Evolutionary conservation across 108 stramenopile species (phyloP), one percentile per base, ranked within the genome.

Genomic region (Nitzschia putrida): DNA sequence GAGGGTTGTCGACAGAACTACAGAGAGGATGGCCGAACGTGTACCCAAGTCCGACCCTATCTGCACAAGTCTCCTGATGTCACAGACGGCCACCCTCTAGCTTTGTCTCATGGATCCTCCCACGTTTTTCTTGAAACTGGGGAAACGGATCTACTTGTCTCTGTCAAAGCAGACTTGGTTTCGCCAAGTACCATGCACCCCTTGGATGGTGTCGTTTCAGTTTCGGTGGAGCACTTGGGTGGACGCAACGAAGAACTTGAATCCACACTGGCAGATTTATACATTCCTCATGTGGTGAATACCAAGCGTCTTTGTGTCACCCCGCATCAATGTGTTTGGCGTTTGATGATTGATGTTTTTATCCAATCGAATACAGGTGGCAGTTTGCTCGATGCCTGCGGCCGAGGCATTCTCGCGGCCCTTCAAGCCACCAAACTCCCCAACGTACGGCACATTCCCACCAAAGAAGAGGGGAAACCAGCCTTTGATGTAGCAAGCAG

Each of bases 161-260:
- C 79, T 37, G 84, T 91, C 73, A 83, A 84, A 63, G 89, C 87
- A 12, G 89, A 88, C 24, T 41, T 91, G 39, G 87, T 86, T 11
- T 66, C 68, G 54, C 89, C 89, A 13, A 71, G 83, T 7, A 72
- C 64, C 16, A 51, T 25, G 55, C 64, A 76, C 23, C 89, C 89
- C 6, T 18, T n/a, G 24, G 69, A 80, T 14, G 89, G 89, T 0
- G 68, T 84, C 0, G 58, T 88, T 11, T 84, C 85, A 58, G 38
- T 91, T 3, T 72, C 80, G 21, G 85, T 91, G 51, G 89, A 91
- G 73, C 20, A 63, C 72, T 11, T 68, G 80, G 21, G 39, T 3
- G 50, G 14, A 42, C 55, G 41, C 52, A 64, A 75, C 54, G 69
- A 70, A 53, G 79, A 84, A 51, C 34, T 88, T 0, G 74, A 77